These are phyloP conservation scores for Microcos paniculata DNA, from an alignment of 345 rosid species.

Conservation along the genomic window DNA sequence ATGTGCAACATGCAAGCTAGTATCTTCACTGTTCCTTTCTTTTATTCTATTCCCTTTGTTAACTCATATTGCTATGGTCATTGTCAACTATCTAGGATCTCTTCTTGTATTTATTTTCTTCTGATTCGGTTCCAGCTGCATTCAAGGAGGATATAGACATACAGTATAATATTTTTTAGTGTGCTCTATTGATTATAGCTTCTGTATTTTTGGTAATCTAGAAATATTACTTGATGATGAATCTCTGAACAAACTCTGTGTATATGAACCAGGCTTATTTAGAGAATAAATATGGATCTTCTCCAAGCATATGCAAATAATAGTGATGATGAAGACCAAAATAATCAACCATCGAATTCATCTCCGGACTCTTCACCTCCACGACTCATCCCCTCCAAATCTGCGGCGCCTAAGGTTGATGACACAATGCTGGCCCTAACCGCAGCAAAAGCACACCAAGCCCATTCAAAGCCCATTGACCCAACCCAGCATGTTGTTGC, in stretches of 20 bases:
- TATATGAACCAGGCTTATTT: background rate
- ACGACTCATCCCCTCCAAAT: conserved; percentile 65
- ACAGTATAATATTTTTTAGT: background rate
- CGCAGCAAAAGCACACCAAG: conserved; percentile 52
- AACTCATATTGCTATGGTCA: background rate
- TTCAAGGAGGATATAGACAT: background rate
- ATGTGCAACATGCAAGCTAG: background rate
- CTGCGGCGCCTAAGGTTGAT: conserved; percentile 91
- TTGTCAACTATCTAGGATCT: background rate
- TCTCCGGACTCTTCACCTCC: conserved; percentile 84
- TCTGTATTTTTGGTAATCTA: background rate
- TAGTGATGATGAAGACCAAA: conserved; percentile 36
- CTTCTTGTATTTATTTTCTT: background rate
- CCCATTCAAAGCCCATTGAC: conserved; percentile 69
- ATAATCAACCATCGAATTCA: conserved; percentile 29
- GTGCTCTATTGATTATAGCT: background rate
- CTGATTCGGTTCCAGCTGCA: background rate
- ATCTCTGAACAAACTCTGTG: background rate
- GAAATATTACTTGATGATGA: background rate
- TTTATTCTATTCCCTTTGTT: background rate
- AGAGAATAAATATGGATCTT: conserved; percentile 47
- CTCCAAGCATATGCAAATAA: conserved; percentile 42
- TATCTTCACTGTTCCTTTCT: background rate
- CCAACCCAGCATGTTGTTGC: conserved; percentile 72
- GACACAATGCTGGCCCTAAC: conserved; percentile 86